Conservation (phyloP, 495 filamentous ascomycete species). For the Pseudevernia furfuracea region DNA sequence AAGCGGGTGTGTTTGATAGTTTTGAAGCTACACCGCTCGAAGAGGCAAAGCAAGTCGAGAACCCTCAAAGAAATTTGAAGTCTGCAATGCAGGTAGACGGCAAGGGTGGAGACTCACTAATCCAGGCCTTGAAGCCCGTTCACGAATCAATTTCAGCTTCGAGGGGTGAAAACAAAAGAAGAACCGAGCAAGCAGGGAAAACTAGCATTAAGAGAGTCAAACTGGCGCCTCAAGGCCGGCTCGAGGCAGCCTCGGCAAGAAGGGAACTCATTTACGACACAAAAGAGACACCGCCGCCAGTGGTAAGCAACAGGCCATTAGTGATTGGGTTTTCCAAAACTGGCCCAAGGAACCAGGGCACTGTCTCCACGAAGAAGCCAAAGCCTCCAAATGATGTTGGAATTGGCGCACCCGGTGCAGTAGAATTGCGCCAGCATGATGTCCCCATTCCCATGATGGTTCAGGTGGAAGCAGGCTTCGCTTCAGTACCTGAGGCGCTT, state of each 20-base stretch:
- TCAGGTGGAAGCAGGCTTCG: background rate
- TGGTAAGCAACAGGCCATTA: constrained; percentile 17
- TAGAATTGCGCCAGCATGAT: background rate
- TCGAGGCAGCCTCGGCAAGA: background rate
- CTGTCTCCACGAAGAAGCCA: constrained; percentile 13
- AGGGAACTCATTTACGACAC: background rate
- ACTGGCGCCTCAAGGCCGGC: background rate
- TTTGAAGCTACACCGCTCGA: background rate
- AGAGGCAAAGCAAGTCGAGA: background rate
- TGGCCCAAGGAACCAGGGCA: constrained; percentile 32
- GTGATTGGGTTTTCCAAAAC: constrained; percentile 27
- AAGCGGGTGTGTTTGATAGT: background rate
- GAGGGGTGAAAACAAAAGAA: background rate
- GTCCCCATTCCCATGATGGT: background rate
- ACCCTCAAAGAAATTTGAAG: background rate
- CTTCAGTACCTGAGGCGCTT: background rate
- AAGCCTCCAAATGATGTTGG: background rate
- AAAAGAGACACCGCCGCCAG: background rate
- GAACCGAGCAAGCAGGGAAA: background rate
- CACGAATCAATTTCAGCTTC: background rate
- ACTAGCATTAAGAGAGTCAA: background rate
- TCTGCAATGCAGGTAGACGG: background rate
- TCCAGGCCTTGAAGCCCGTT: background rate
- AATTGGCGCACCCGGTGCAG: background rate
- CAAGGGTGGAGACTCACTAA: background rate